Evolutionary conservation across 2,329 filamentous ascomycete genomes (phyloP), one percentile per base, ranked within the genome.

Genomic region (Pestalotiopsis fici): DNA sequence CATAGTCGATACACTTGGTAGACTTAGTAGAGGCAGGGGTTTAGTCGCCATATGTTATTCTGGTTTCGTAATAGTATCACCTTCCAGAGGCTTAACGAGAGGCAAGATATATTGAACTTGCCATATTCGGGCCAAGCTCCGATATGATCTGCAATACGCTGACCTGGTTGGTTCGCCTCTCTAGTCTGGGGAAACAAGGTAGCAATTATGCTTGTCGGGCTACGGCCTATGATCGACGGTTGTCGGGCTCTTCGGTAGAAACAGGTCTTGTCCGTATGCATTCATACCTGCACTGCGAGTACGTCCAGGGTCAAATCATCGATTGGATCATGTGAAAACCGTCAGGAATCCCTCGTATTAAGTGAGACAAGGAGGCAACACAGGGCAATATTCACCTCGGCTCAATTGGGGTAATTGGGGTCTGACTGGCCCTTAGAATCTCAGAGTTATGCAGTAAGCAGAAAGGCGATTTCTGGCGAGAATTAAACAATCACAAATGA

Each of bases 101-200:
- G 37, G 25, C 37, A 55, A 55, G 23, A 64, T 54, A 54, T 64
- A 64, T 64, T 64, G 61, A 64, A 64, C 61, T 64, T 64, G 61
- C 61, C 61, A 56, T 18, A 55, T 64, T n/a, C 6, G 61, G 61
- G 13, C 28, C n/a, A 18, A 55, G 21, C 47, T 15, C 61, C 61
- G 61, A 18, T 54, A 64, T 55, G 61, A 64, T 64, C 28, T 12
- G 12, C 61, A 31, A 31, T 21, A 21, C 39, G 13, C 9, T 18
- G 4, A 15, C 15, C 27, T 64, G 61, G 25, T 54, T 54, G 61
- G 39, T 25, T 64, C 61, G 25, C 39, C 27, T 54, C 31, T 50
- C 21, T 50, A 55, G 39, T 64, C 61, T 64, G 61, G 61, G 61
- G 61, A 55, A 64, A 21, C 61, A 54, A 27, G 60, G 60, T 43